phyloP scores from a whole-genome alignment of 805 yeast genomes.

The Kregervanrija fluxuum region DNA sequence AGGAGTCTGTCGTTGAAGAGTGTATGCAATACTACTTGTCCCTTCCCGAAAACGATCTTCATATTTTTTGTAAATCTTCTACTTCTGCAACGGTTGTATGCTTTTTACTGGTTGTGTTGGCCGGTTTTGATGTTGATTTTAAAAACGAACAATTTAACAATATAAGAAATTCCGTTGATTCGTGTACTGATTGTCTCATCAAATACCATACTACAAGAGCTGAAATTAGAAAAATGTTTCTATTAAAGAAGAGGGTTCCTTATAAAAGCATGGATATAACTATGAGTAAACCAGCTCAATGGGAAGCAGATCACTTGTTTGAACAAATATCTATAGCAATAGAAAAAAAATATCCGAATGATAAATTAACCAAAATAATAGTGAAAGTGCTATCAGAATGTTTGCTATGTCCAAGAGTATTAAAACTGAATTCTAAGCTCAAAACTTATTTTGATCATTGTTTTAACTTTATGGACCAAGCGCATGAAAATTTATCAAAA shows the following conservation, averaged over 20 bases:
- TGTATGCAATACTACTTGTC: slow-evolving; percentile 23
- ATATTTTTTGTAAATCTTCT: slow-evolving; percentile 9
- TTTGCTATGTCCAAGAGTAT: slow-evolving; percentile 42
- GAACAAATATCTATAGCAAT: slow-evolving; percentile 11
- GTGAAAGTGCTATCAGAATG: slow-evolving; percentile 37
- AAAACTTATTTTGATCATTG: slow-evolving; percentile 31
- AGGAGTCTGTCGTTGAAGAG: slow-evolving; percentile 30
- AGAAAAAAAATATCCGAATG: slow-evolving; percentile 15
- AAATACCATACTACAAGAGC: slow-evolving; percentile 49
- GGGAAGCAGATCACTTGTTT: slow-evolving; percentile 21
- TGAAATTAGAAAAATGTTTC: slow-evolving; percentile 43
- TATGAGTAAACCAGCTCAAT: slow-evolving; percentile 16
- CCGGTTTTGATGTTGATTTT: slow-evolving; percentile 12
- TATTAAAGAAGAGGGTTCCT: slow-evolving; percentile 35
- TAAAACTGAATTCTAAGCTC: slow-evolving; percentile 33
- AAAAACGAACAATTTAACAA: slow-evolving; percentile 26
- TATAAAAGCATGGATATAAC: slow-evolving; percentile 18
- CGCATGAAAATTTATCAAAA: slow-evolving; percentile 12
- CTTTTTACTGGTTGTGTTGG: slow-evolving; percentile 9
- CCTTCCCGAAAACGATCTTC: slow-evolving; percentile 28
- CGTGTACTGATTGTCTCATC: slow-evolving; percentile 48
- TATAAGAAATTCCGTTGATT: slow-evolving; percentile 28
- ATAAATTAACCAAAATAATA: slow-evolving; percentile 15
- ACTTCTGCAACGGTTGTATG: slow-evolving; percentile 7
- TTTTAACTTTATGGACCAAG: slow-evolving; percentile 18